Base-by-base conservation (phyloP, 352 stramenopile species). In the Phytophthora fragariae region DNA sequence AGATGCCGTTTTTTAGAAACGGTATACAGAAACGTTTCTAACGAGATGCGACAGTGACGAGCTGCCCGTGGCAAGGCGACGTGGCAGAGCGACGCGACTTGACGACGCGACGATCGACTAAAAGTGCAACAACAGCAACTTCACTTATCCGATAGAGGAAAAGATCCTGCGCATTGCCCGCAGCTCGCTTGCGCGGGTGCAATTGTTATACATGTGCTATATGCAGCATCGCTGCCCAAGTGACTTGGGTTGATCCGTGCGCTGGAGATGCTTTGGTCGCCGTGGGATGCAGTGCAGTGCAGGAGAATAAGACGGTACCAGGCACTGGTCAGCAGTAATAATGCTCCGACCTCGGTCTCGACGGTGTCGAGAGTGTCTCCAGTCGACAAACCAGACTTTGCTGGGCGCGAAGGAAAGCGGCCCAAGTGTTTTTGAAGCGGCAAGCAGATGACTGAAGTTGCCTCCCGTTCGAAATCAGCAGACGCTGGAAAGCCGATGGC, bases 61-160 rank as follows among this genome's bases (percentile, higher is more conserved):
- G 44, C 44, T 11, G 17, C 14, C 15, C 14, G 35, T 72, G 57
- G 65, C 33, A 15, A 33, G 39, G 12, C 19, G 49, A 35, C 39
- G 65, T 55, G 44, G 65, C 57, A 24, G 2, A 31, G 29, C 17
- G 31, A 70, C 21, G 37, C 33, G 46, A 69, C 47, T 31, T 15
- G 46, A 65, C 59, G 59, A 57, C 29, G 17, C 41, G 9, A 19
- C n/a, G 37, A 46, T 66, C 65, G 65, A 72, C 52, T 57, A 72
- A 72, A 71, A 65, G 24, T 44, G 37, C 37, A 46, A 46, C 37
- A 7, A 46, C 37, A 17, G 12, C 37, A 15, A 46, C 37, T 44
- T 27, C 24, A 27, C 24, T 27, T 27, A 21, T 21, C 19, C 19
- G 19, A 21, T 21, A 3, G 24, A 27, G 24, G 24, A 27, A 27